phyloP scores from a whole-genome alignment of 75 land plant species.

The Pinus taeda region DNA sequence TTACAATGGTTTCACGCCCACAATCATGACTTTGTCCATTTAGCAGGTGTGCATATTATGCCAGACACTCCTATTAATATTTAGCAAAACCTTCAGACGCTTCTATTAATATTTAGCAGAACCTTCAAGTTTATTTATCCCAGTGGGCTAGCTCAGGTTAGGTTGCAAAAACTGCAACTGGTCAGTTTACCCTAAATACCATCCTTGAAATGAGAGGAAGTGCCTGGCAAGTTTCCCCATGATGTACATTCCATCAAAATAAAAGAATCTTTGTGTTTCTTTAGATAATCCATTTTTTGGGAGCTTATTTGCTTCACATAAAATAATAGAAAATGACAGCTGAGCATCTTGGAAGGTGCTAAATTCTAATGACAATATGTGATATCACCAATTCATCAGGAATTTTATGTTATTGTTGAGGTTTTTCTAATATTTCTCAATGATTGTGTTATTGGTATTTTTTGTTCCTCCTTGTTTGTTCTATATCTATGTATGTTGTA shows the following conservation, averaged over 20 bases:
- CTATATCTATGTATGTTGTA: slow-evolving; percentile 2
- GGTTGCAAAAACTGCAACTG: no score
- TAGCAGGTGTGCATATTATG: neutral
- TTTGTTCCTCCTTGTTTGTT: neutral
- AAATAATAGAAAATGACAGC: neutral
- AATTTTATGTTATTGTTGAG: neutral
- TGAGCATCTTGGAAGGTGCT: neutral
- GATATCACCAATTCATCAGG: neutral
- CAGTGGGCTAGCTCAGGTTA: no score
- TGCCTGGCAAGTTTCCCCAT: no score
- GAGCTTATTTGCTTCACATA: neutral
- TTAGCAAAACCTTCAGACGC: neutral
- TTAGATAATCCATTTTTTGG: neutral
- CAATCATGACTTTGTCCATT: neutral
- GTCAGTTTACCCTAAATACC: no score
- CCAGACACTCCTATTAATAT: neutral
- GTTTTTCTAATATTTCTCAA: neutral
- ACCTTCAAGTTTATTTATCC: neutral
- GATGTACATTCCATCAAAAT: no score
- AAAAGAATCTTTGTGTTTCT: neutral
- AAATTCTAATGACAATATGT: neutral
- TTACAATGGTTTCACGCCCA: neutral
- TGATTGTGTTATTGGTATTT: slow-evolving; percentile 1
- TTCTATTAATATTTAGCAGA: neutral
- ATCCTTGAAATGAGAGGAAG: no score